Evolutionary conservation across 176 grass and related monocot species (phyloP), one percentile per base, ranked within the genome.

Genomic region (Oryza coarctata): DNA sequence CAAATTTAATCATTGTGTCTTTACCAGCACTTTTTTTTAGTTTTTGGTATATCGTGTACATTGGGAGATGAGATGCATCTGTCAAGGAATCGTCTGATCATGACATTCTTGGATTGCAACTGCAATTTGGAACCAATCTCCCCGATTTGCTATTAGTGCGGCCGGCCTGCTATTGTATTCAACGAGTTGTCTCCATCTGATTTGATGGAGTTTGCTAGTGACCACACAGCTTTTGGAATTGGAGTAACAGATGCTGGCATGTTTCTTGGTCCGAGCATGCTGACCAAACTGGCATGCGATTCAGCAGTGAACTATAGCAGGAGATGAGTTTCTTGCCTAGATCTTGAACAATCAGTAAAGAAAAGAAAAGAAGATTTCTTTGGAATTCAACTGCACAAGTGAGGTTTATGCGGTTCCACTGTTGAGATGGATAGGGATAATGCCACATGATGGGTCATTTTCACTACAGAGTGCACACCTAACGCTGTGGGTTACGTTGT

Each of bases 381-480:
- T 71, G 12, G 31, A 52, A 40, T 55, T 67, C 47, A 49, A 30
- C 20, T 65, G 40, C 3, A 32, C 11, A 74, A 67, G 63, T 68
- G 82, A 52, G 13, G n/a, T 15, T 57, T 74, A n/a, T 55, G 73
- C 23, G 49, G 40, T 78, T 73, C 32, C 66, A 66, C 69, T 72
- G 34, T 31, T 15, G 55, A 83, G 18, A 65, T 20, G 34, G 79
- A 82, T 27, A 9, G 29, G 29, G 28, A n/a, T 84, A 60, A 70
- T 83, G 43, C 44, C 1, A n/a, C 75, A 68, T 88, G 66, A 33
- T 67, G 14, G 11, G 60, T 88, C 34, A 15, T 67, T 79, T 74
- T 79, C 74, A 9, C 26, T 67, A 7, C 44, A 31, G 33, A 74
- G 14, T 83, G 65, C 73, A 55, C 65, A 43, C 4, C 55, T 17